phyloP scores from a whole-genome alignment of 2,329 filamentous ascomycete genomes.

The Monilinia aucupariae region DNA sequence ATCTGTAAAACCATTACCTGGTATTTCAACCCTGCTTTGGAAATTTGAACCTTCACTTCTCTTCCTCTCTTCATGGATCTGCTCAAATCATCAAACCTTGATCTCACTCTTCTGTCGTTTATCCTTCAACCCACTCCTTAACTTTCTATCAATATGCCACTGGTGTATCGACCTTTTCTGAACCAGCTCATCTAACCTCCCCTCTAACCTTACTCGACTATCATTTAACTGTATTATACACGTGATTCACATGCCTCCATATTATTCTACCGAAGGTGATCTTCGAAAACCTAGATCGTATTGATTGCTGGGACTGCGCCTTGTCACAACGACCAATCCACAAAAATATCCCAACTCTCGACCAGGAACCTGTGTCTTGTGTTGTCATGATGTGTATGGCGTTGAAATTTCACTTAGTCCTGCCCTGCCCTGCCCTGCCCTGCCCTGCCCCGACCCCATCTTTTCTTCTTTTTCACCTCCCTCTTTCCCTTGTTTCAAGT shows the following conservation, averaged over 20 bases:
- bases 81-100: not conserved
- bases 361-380: slow-evolving; percentile 1
- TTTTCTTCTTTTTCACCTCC: not conserved
- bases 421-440: slow-evolving; percentile 5
- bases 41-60: no score
- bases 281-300: not conserved
- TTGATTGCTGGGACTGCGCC: slow-evolving; percentile 14
- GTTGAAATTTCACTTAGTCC: slow-evolving; percentile 12
- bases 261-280: slow-evolving; percentile 2
- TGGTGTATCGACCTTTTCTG: no score
- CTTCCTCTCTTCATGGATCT: no score
- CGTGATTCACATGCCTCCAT: slow-evolving; percentile 2
- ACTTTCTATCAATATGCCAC: no score
- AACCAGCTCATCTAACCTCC: no score
- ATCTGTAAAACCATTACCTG: no score
- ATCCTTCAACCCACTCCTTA: no score
- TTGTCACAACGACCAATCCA: slow-evolving; percentile 11
- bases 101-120: not conserved
- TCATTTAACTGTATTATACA: not conserved
- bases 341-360: slow-evolving; percentile 8
- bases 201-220: not conserved
- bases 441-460: slow-evolving; percentile 4
- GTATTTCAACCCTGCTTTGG: no score
- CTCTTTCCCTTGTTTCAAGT: not conserved
- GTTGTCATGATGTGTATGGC: slow-evolving; percentile 4